phyloP scores from a whole-genome alignment of 768 basidiomycete species.

The Saitozyma sp. region DNA sequence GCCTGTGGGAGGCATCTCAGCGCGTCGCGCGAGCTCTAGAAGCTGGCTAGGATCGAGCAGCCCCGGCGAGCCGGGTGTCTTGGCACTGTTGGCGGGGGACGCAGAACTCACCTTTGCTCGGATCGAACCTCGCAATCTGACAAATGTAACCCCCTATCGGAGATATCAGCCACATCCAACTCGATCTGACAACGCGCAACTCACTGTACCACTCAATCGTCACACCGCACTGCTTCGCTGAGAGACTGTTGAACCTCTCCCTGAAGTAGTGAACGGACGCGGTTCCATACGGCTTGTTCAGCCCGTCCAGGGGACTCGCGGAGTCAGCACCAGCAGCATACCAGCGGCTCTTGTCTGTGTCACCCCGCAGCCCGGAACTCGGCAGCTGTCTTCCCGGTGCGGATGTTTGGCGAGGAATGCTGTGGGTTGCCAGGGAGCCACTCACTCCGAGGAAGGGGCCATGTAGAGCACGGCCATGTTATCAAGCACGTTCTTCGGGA shows the following conservation, averaged over 20 bases:
- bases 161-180: conserved; percentile 2
- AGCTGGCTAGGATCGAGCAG: too few species aligned
- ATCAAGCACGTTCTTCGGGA: conserved; percentile 77
- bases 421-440: not conserved
- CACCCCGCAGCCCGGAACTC: too few species aligned
- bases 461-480: conserved; percentile 48
- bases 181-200: not conserved
- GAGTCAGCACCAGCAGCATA: not conserved
- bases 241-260: conserved; percentile 45
- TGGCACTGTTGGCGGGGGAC: too few species aligned
- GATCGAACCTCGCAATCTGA: conserved; percentile 94
- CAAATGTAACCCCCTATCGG: conserved; percentile 65
- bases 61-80: too few species aligned
- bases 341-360: not conserved
- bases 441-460: conserved; percentile 39
- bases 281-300: conserved; percentile 77
- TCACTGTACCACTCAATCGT: conserved; percentile 56
- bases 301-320: conserved; percentile 69
- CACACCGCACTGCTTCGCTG: conserved; percentile 46
- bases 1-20: conserved; percentile 19
- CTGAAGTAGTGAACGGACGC: conserved; percentile 43
- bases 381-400: too few species aligned
- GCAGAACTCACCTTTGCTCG: conserved; percentile 69
- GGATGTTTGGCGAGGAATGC: not conserved
- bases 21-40: too few species aligned